A percentile compares a stretch with the other conserved stretches of the same genome.
Conservation (phyloP, 2,329 filamentous ascomycete genomes). For the Colletotrichum camelliae region DNA sequence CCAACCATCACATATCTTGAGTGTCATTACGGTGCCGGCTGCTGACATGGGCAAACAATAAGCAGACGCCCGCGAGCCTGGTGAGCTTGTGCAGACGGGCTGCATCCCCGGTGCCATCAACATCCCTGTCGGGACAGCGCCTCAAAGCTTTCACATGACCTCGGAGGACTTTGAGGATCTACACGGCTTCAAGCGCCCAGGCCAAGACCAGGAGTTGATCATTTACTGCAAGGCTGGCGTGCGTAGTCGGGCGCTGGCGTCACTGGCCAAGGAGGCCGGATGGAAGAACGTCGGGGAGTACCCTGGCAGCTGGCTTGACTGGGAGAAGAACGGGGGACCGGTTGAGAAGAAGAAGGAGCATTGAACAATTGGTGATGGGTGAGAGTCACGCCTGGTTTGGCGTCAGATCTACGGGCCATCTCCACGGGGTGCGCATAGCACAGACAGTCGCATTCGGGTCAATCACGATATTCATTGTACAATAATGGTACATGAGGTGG, state of each 20-base stretch:
- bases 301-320: conserved; percentile 81
- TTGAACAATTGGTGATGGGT: not conserved
- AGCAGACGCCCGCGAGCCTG: conserved; percentile 74
- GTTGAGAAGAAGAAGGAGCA: conserved; percentile 42
- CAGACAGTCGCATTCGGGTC: not conserved
- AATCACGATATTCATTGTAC: conserved; percentile 17
- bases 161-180: conserved; percentile 82
- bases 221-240: conserved; percentile 97
- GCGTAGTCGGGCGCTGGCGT: conserved; percentile 77
- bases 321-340: conserved; percentile 75
- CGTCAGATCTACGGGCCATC: not conserved
- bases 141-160: conserved; percentile 80
- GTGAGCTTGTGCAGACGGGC: conserved; percentile 67
- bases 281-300: conserved; percentile 77
- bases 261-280: conserved; percentile 77
- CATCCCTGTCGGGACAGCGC: conserved; percentile 77
- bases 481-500: conserved; percentile 5
- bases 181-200: conserved; percentile 77
- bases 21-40: not conserved
- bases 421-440: not conserved
- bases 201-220: conserved; percentile 64
- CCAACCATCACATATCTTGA: not conserved
- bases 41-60: not conserved
- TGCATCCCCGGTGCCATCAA: conserved; percentile 83
- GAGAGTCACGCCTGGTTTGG: not conserved